Conservation (phyloP, 2,329 filamentous ascomycete genomes). For the Mollisia scopiformis region DNA sequence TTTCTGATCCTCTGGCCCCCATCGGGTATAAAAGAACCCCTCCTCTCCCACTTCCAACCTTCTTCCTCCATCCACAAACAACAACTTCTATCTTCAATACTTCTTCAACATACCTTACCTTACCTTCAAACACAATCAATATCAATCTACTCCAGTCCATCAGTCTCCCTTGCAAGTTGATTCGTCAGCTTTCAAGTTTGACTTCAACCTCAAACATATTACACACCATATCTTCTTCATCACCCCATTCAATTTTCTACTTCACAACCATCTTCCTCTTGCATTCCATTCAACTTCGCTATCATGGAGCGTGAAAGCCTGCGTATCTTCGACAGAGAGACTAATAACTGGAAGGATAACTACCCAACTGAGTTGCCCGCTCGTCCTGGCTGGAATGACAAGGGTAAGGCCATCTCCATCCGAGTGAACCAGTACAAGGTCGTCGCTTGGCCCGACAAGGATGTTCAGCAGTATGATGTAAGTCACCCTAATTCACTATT, state of each 20-base stretch:
- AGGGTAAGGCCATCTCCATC: constrained; percentile 57
- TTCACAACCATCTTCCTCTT: constrained; percentile 7
- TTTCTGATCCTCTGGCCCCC: neutral
- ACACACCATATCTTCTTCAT: constrained; percentile 8
- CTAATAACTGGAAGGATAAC: constrained; percentile 25
- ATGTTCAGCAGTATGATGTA: constrained; percentile 85
- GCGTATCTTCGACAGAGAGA: constrained; percentile 25
- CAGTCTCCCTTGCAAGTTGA: constrained; percentile 13
- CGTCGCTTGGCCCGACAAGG: constrained; percentile 55
- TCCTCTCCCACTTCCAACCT: neutral
- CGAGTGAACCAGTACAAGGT: constrained; percentile 78
- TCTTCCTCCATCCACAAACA: neutral
- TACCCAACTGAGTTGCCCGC: constrained; percentile 33
- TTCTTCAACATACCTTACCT: neutral
- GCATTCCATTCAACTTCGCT: constrained; percentile 15
- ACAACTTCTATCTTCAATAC: neutral
- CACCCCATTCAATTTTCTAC: constrained; percentile 3
- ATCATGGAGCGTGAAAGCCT: constrained; percentile 35
- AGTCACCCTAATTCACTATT: constrained; percentile 41
- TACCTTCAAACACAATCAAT: neutral
- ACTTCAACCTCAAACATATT: constrained; percentile 7
- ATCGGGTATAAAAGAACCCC: neutral
- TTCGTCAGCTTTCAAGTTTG: constrained; percentile 21
- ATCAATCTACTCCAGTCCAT: neutral
- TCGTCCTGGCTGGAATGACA: constrained; percentile 60